Evolutionary conservation across 805 yeast species (phyloP).

Genomic region (Lachancea thermotolerans): DNA sequence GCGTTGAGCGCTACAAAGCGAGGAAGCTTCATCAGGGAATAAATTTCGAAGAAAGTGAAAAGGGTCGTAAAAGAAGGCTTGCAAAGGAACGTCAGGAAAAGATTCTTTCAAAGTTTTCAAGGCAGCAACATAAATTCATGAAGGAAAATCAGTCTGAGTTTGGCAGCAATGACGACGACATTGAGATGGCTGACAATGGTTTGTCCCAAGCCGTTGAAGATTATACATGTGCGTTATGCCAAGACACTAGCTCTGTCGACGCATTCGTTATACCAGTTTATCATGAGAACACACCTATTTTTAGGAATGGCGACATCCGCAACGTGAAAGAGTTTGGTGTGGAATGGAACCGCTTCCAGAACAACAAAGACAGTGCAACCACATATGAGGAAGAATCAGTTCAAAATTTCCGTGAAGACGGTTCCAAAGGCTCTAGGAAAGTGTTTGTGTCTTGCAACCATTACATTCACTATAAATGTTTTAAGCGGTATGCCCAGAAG

Average conservation of each 20-base stretch:
- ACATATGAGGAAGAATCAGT: constrained; percentile 17
- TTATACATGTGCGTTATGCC: constrained; percentile 53
- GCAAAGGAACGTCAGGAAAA: constrained; percentile 58
- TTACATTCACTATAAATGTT: constrained; percentile 82
- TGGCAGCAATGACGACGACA: constrained; percentile 38
- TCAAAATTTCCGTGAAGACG: constrained; percentile 15
- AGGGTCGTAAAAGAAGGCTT: constrained; percentile 47
- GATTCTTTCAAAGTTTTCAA: constrained; percentile 55
- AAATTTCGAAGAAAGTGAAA: constrained; percentile 43
- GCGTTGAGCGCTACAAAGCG: constrained; percentile 43
- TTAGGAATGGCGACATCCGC: constrained; percentile 37
- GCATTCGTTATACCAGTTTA: constrained; percentile 55
- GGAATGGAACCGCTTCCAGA: constrained; percentile 26
- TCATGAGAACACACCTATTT: constrained; percentile 39
- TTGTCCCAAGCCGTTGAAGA: constrained; percentile 16
- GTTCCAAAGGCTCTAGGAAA: constrained; percentile 17
- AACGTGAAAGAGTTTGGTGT: constrained; percentile 23
- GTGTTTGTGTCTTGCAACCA: constrained; percentile 85
- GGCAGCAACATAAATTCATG: constrained; percentile 70
- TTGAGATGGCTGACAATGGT: constrained; percentile 32
- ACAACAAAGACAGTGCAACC: constrained; percentile 19
- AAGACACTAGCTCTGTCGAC: constrained; percentile 43
- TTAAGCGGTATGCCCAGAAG: constrained; percentile 57
- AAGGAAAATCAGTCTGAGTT: constrained; percentile 40
- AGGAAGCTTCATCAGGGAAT: constrained; percentile 38